Evolutionary conservation across 768 basidiomycete genomes (phyloP), one percentile per base, ranked within the genome.

Genomic region (Chlorophyllum brunneum): DNA sequence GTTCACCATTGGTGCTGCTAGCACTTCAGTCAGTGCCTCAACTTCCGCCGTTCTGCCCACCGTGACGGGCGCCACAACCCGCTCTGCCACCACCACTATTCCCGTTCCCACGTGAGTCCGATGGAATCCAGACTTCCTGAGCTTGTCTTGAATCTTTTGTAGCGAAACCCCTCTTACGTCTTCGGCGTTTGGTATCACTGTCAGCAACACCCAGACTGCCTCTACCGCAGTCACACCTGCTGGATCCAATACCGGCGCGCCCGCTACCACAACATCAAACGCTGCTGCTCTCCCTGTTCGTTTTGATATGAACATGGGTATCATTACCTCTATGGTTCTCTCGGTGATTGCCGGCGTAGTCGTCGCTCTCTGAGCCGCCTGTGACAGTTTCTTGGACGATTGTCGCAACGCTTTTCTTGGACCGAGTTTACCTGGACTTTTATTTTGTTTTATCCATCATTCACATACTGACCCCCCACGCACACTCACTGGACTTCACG

Each of bases 341-440:
- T 78, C 79, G 16, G 75, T 69, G 0, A 60, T 76, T 33, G 80
- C 75, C 33, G 82, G 82, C 33, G 78, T 68, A 20, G 77, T 63
- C 11, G 59, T 74, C 54, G 67, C 77, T 22, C 16, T 40, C 23
- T 45, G 20, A 8, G 15, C 29, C 15, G 15, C 22, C 16, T 29
- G 29, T 18, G 23, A 40, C 16, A 40, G 39, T 42, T 43, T 50
- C 41, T 57, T 48, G 43, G 16, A 55, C 15, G 9, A n/a, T 42
- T 24, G 4, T 7, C 30, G 16, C 6, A n/a, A 20, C 27, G 13
- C 30, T 36, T 36, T 45, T 43, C 31, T 48, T 34, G 24, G 27
- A 13, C 36, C 30, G 34, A 30, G 33, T 51, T 31, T 31, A 16
- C 4, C 30, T 31, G 49, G 22, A 36, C 51, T 30, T 24, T 43